Percentiles rank a stretch among this genome's conserved stretches.
Evolutionary conservation across 2,329 filamentous ascomycete genomes (phyloP).

Genomic region (Mycosphaerelloides madeirae): DNA sequence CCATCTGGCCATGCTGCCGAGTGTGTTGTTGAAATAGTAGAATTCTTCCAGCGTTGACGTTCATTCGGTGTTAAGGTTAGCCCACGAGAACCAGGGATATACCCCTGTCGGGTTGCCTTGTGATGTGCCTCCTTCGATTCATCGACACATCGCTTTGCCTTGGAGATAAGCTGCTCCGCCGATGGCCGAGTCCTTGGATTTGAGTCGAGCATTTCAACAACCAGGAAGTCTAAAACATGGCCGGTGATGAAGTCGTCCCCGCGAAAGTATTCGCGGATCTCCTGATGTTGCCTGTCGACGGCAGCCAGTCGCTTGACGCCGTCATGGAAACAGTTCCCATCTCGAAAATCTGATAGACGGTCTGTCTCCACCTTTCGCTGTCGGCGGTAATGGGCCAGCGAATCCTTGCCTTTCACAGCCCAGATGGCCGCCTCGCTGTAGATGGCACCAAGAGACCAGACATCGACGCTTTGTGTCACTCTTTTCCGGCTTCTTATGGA

Average conservation of each 20-base stretch:
- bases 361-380: conserved; percentile 2
- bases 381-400: neutral
- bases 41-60: too few species aligned
- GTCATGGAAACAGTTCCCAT: conserved; percentile 32
- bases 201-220: conserved; percentile 2
- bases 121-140: neutral
- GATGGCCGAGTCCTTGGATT: neutral
- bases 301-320: conserved; percentile 21
- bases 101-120: too few species aligned
- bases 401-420: neutral
- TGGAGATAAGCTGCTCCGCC: neutral
- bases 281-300: conserved; percentile 24
- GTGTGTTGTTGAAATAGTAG: too few species aligned
- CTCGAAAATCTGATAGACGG: conserved; percentile 8
- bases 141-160: conserved; percentile 1
- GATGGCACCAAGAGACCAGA: neutral
- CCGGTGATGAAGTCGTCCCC: conserved; percentile 3
- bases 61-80: too few species aligned
- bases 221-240: neutral
- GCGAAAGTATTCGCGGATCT: neutral
- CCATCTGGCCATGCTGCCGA: too few species aligned
- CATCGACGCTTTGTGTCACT: too few species aligned
- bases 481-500: too few species aligned
- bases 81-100: too few species aligned
- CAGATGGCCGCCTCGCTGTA: neutral